These are phyloP conservation scores for Rhododendron ferrugineum DNA, from an alignment of 148 eudicot species.

Conservation along the genomic window DNA sequence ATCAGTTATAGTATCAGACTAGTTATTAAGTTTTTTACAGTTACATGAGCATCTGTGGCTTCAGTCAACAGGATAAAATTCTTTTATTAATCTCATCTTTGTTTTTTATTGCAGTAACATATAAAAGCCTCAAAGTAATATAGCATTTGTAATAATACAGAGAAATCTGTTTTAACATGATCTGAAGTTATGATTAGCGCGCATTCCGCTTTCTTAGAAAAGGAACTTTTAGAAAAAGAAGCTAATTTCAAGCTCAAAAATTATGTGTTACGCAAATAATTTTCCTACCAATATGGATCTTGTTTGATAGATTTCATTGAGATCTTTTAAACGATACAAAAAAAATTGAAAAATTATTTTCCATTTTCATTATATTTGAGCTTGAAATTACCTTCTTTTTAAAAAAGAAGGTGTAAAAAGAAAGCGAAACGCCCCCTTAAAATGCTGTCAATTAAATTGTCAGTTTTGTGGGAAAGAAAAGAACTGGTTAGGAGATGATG, in stretches of 20 bases:
- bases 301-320: too few species aligned
- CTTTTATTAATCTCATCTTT: background rate
- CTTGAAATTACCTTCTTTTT: too few species aligned
- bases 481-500: background rate
- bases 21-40: background rate
- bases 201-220: too few species aligned
- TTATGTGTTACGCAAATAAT: too few species aligned
- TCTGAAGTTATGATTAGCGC: background rate
- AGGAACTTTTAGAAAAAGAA: too few species aligned
- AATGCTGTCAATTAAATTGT: background rate
- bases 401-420: too few species aligned
- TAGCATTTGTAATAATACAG: background rate
- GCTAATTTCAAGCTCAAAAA: too few species aligned
- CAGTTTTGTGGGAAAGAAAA: background rate
- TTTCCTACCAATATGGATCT: too few species aligned
- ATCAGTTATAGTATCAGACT: background rate
- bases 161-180: background rate
- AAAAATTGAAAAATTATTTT: too few species aligned
- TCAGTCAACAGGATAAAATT: background rate
- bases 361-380: too few species aligned
- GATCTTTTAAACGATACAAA: too few species aligned
- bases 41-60: background rate
- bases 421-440: too few species aligned
- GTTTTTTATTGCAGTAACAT: background rate
- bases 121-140: constrained; percentile 1